These are phyloP conservation scores for Corynespora cassiicola DNA, from an alignment of 2,329 filamentous ascomycete species.

Conservation along the genomic window DNA sequence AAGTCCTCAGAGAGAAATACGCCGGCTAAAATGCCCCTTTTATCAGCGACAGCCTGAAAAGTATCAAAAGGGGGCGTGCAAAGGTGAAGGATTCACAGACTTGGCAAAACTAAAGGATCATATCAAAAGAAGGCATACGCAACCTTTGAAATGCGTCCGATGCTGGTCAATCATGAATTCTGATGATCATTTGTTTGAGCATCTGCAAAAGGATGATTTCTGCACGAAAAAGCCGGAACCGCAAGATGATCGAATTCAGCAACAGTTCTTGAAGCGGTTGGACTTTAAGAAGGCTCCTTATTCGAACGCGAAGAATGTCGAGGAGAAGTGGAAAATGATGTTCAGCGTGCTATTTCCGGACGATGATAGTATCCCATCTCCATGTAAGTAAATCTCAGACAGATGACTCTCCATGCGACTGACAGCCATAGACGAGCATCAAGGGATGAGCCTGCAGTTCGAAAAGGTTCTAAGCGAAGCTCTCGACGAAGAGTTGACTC, in stretches of 20 bases:
- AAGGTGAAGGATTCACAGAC: slow-evolving; percentile 19
- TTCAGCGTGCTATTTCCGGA: slow-evolving; percentile 14
- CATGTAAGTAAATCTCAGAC: slow-evolving; percentile 13
- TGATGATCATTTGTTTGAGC: slow-evolving; percentile 4
- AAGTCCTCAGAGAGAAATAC: slow-evolving; percentile 1
- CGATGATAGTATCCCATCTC: slow-evolving; percentile 15
- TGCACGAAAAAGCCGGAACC: slow-evolving; percentile 13
- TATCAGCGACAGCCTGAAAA: slow-evolving; percentile 17
- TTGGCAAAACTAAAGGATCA: slow-evolving; percentile 21
- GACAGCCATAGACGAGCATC: slow-evolving; percentile 8
- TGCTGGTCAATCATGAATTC: slow-evolving; percentile 15
- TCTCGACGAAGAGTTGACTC: slow-evolving; percentile 15
- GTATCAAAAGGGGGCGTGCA: slow-evolving; percentile 12
- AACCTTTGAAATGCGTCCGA: slow-evolving; percentile 14
- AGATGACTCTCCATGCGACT: not conserved
- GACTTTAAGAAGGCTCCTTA: slow-evolving; percentile 20
- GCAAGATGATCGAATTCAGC: slow-evolving; percentile 12
- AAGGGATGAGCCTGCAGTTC: slow-evolving; percentile 11
- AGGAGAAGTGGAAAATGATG: slow-evolving; percentile 20
- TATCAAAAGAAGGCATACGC: slow-evolving; percentile 19
- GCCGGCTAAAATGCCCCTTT: slow-evolving; percentile 17
- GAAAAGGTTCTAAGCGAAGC: slow-evolving; percentile 13
- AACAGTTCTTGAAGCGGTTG: slow-evolving; percentile 6
- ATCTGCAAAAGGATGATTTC: slow-evolving; percentile 4
- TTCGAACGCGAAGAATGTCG: slow-evolving; percentile 10